Conservation (phyloP, 2,329 filamentous ascomycete species). For the Diplodia seriata region DNA sequence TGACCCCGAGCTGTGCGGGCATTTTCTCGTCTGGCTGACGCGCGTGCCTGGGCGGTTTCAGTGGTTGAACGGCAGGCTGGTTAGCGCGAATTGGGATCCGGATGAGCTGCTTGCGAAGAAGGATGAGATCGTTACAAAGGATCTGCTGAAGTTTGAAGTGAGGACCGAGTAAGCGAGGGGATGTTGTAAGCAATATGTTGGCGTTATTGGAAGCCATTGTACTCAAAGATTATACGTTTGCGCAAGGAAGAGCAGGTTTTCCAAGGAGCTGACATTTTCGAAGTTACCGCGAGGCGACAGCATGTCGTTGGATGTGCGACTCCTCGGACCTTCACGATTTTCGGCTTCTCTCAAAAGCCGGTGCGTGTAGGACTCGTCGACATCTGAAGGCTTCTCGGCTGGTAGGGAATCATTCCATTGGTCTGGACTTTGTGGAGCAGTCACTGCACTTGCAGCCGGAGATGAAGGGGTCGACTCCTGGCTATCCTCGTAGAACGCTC, state of each 20-base stretch:
- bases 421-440: neutral
- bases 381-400: neutral
- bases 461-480: neutral
- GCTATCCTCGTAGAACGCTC: neutral
- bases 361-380: conserved; percentile 1
- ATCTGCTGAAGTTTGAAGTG: conserved; percentile 37
- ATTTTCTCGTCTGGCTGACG: conserved; percentile 29
- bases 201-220: neutral
- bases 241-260: conserved; percentile 15
- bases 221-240: conserved; percentile 9
- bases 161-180: neutral
- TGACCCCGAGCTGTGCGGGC: conserved; percentile 27
- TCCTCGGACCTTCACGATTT: neutral
- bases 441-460: neutral
- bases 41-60: neutral
- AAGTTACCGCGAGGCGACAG: conserved; percentile 11
- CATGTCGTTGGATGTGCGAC: neutral
- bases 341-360: conserved; percentile 5
- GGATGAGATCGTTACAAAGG: conserved; percentile 37
- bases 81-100: conserved; percentile 38
- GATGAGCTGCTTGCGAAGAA: conserved; percentile 37
- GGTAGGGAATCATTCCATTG: neutral
- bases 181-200: too few species aligned
- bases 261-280: conserved; percentile 7
- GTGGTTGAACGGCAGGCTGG: conserved; percentile 25